Percentiles rank a stretch among this genome's conserved stretches.
phyloP scores from a whole-genome alignment of 495 filamentous ascomycete genomes.

The Delitschia confertaspora region DNA sequence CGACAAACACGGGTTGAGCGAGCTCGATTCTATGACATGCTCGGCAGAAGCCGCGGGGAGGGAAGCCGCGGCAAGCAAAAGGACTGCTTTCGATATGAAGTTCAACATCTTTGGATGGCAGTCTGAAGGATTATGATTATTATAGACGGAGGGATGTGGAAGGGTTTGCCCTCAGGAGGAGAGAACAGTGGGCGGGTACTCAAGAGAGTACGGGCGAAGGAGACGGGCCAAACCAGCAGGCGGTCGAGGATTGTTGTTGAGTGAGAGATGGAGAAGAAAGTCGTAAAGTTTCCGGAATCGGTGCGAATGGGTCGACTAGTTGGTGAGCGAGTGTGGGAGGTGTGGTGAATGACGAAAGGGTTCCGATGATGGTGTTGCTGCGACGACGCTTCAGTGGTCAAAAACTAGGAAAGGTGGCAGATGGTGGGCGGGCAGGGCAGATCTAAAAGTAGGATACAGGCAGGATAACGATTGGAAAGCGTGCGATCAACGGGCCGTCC shows the following conservation, averaged over 20 bases:
- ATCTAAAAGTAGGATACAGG: neutral
- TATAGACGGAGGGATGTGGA: neutral
- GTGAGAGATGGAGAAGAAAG: constrained; percentile 4
- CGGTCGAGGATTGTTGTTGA: neutral
- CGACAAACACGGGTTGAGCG: constrained; percentile 36
- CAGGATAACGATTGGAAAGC: constrained; percentile 16
- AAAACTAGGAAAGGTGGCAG: constrained; percentile 12
- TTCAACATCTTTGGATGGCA: constrained; percentile 22
- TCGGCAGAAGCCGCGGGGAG: constrained; percentile 31
- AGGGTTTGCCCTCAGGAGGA: constrained; percentile 9
- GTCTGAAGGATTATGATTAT: neutral
- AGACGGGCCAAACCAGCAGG: constrained; percentile 25
- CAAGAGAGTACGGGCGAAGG: constrained; percentile 16
- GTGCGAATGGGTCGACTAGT: neutral
- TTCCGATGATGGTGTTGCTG: constrained; percentile 12
- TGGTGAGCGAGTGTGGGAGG: constrained; percentile 13
- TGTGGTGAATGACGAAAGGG: constrained; percentile 3
- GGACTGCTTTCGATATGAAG: constrained; percentile 18
- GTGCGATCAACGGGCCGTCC: constrained; percentile 24
- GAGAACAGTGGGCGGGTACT: constrained; percentile 12
- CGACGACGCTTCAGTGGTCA: constrained; percentile 11
- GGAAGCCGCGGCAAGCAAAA: constrained; percentile 21
- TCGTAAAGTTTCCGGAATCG: neutral
- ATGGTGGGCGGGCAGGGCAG: constrained; percentile 5
- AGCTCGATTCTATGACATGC: constrained; percentile 33